Evolutionary conservation across 2,329 filamentous ascomycete species (phyloP).

Genomic region (Sporothrix protearum): DNA sequence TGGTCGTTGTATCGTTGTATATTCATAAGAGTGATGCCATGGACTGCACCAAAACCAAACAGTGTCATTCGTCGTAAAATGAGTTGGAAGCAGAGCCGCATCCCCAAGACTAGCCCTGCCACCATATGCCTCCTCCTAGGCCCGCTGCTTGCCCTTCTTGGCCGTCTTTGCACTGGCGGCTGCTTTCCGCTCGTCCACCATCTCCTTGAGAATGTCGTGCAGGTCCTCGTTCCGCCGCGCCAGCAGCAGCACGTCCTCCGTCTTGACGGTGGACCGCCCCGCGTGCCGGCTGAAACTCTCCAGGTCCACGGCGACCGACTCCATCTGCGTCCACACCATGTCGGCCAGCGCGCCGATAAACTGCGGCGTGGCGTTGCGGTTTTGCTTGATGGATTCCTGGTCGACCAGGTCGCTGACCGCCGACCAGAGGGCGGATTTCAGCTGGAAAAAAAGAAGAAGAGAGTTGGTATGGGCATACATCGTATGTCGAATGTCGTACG

Average conservation of each 20-base stretch:
- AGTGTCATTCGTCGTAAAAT: background rate
- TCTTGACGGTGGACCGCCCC: conserved; percentile 72
- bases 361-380: conserved; percentile 84
- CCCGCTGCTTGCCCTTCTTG: conserved; percentile 35
- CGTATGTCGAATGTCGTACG: too few species aligned
- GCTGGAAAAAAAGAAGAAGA: too few species aligned
- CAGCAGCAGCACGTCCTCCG: conserved; percentile 83
- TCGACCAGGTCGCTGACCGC: conserved; percentile 84
- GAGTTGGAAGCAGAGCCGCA: too few species aligned
- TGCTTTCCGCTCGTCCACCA: conserved; percentile 59
- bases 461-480: too few species aligned
- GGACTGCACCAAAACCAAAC: background rate
- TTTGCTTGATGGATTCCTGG: conserved; percentile 67
- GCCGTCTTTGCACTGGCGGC: conserved; percentile 38
- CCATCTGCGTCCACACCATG: conserved; percentile 80
- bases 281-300: conserved; percentile 68
- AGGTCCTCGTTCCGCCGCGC: conserved; percentile 83
- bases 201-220: conserved; percentile 67
- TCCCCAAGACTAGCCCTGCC: too few species aligned
- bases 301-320: conserved; percentile 55
- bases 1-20: background rate
- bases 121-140: background rate
- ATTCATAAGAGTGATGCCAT: background rate
- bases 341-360: conserved; percentile 86
- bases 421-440: conserved; percentile 83